phyloP scores from a whole-genome alignment of 202 grass and related monocot species.

The Cymbopogon flexuosus region DNA sequence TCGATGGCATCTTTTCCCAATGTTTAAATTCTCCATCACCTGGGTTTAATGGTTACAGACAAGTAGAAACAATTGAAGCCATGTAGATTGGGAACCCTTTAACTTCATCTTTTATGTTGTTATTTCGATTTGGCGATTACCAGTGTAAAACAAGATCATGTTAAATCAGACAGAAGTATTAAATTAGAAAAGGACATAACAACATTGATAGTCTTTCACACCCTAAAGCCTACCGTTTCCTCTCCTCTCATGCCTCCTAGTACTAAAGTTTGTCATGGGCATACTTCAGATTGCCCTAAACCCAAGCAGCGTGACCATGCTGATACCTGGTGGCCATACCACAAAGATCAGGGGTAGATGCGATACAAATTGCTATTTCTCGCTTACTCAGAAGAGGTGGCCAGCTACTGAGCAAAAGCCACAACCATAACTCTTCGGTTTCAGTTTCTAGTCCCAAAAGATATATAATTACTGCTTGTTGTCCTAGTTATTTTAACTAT shows the following conservation, averaged over 20 bases:
- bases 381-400: background rate
- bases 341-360: background rate
- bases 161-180: background rate
- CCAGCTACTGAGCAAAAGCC: background rate
- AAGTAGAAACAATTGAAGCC: background rate
- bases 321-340: background rate
- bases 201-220: background rate
- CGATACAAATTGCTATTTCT: background rate
- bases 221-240: background rate
- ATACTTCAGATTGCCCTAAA: background rate
- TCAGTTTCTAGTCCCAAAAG: background rate
- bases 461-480: background rate
- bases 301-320: background rate
- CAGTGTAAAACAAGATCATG: conserved; percentile 9
- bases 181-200: background rate
- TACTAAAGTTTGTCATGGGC: background rate
- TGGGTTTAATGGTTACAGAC: background rate
- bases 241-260: background rate
- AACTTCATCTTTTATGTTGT: conserved; percentile 6
- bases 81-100: background rate
- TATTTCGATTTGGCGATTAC: conserved; percentile 1
- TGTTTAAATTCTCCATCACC: background rate
- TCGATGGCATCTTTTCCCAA: background rate
- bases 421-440: background rate
- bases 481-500: background rate